Conservation (phyloP, 1,284 basidiomycete species). For the Calocybe gambosa region DNA sequence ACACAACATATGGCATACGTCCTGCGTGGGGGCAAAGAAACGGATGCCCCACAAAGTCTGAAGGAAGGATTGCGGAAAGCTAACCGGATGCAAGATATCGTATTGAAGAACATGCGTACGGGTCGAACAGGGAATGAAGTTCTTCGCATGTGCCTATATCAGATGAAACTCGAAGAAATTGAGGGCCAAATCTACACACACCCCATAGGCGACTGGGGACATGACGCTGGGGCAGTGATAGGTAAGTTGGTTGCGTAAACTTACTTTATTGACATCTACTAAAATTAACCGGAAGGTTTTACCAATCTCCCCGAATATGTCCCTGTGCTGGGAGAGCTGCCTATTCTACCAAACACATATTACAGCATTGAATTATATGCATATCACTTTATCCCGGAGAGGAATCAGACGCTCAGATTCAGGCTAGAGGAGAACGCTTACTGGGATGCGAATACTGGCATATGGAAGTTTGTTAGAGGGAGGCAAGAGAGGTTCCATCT, state of each 20-base stretch:
- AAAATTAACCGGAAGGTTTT: slow-evolving; percentile 28
- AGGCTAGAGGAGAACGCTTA: slow-evolving; percentile 45
- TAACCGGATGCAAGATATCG: slow-evolving; percentile 48
- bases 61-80: slow-evolving; percentile 39
- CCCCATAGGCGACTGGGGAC: slow-evolving; percentile 54
- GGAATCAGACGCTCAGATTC: slow-evolving; percentile 41
- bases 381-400: slow-evolving; percentile 42
- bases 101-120: slow-evolving; percentile 37
- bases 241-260: slow-evolving; percentile 26
- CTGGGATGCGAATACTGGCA: slow-evolving; percentile 32
- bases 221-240: slow-evolving; percentile 46
- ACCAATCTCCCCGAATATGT: slow-evolving; percentile 40
- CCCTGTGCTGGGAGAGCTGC: slow-evolving; percentile 39
- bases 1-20: slow-evolving; percentile 53
- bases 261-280: background rate
- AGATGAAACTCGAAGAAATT: slow-evolving; percentile 40
- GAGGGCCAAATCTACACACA: slow-evolving; percentile 47
- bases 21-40: slow-evolving; percentile 33
- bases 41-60: slow-evolving; percentile 35
- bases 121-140: slow-evolving; percentile 45
- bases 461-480: slow-evolving; percentile 45
- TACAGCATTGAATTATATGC: slow-evolving; percentile 50
- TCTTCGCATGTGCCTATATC: slow-evolving; percentile 30
- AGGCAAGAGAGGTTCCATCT: slow-evolving; percentile 43
- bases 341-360: slow-evolving; percentile 38